Base-by-base conservation (phyloP, 2,329 filamentous ascomycete genomes). In the Sporothrix mexicana region DNA sequence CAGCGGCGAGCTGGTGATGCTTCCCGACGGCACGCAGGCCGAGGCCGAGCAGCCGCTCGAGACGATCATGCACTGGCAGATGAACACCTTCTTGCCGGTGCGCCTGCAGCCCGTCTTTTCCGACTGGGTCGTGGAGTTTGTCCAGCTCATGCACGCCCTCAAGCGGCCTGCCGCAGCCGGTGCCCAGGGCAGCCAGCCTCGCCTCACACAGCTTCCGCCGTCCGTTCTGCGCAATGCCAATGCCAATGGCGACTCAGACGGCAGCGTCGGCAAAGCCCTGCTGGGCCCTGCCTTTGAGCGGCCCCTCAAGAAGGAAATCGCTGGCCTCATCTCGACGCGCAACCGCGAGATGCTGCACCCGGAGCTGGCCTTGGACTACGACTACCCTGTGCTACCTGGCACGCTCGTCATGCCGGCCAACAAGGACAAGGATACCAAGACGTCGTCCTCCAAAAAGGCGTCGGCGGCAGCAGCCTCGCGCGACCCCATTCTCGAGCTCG, bases 21-120 rank as follows among this genome's bases (percentile, higher is more conserved):
- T 41, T 41, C 30, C 20, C 15, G 62, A 98, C 79, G 87, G 89
- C 2, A 87, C 98, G 15, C 92, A 36, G 62, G 30, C 20, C 7
- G 73, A 51, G 23, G 43, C 30, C 10, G 71, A 74, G 30, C 72
- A 74, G 72, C 47, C 72, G 30, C 74, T 77, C n/a, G 74, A 98
- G 77, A 96, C 93, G 12, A 90, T 99, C 78, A 98, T 99, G 95
- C 93, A 97, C 82, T 99, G 97, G 97, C 96, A 99, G 81, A 92
- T 99, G 79, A 92, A 91, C 62, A 95, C 93, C 0, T 98, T 98
- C 80, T 83, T 99, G 0, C 96, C 97, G 0, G 80, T 84, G 0
- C 90, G 92, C 4, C 86, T 99, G 67, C 95, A 98, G 78, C 88
- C 92, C 0, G 88, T 91, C 10, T 99, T 99, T 84, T 89, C 95